Evolutionary conservation across 176 grass and related monocot genomes (phyloP).

Genomic region (Saccharum officinarum): DNA sequence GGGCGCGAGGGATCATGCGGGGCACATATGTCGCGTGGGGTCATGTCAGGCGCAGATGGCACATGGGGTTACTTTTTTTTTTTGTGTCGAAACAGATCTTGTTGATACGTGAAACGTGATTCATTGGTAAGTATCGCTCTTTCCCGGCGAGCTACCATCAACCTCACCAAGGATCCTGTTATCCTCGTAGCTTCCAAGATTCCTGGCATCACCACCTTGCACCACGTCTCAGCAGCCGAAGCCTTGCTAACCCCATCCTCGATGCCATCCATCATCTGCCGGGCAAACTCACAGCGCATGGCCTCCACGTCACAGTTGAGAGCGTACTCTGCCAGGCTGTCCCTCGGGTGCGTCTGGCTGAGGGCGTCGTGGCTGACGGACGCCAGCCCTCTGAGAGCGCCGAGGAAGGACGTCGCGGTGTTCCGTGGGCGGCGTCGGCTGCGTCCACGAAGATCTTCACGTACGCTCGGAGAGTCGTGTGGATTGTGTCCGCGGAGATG

Average conservation of each 20-base stretch:
- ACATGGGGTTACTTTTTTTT: no score
- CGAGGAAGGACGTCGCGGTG: not conserved
- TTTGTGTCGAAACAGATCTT: no score
- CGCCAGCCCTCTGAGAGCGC: no score
- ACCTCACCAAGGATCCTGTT: not conserved
- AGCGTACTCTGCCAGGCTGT: no score
- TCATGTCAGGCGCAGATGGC: no score
- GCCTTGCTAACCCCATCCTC: not conserved
- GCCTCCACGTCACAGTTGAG: no score
- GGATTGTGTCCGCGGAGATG: not conserved
- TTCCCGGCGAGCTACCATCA: conserved; percentile 24
- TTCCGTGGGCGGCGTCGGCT: not conserved
- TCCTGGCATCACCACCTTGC: not conserved
- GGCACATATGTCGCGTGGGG: no score
- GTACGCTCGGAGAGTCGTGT: not conserved
- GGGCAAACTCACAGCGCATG: no score
- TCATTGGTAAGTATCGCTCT: not conserved
- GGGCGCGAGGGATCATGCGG: no score
- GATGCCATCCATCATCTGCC: not conserved
- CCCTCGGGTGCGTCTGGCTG: no score
- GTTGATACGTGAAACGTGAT: no score
- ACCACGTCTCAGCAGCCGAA: not conserved
- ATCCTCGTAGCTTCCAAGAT: not conserved
- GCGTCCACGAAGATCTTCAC: not conserved
- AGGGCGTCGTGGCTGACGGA: no score